Evolutionary conservation across 1,284 basidiomycete genomes (phyloP).

Genomic region (Neolentinus lepideus): DNA sequence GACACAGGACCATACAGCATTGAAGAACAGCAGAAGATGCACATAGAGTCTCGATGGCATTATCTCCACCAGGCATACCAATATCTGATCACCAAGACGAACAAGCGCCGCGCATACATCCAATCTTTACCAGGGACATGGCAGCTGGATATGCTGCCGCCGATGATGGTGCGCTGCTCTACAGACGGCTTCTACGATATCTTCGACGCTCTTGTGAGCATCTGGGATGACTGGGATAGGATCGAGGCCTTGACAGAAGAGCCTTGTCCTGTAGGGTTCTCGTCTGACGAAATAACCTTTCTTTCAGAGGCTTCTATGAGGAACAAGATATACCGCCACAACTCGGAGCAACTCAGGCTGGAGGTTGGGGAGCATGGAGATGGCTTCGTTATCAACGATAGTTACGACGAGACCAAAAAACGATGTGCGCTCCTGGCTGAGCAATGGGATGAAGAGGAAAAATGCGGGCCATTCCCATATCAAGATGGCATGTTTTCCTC

Average conservation of each 20-base stretch:
- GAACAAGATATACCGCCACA: neutral
- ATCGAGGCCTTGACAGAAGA: neutral
- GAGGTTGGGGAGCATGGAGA: neutral
- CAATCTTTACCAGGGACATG: neutral
- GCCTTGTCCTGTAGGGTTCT: neutral
- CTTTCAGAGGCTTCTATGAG: neutral
- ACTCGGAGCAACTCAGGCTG: neutral
- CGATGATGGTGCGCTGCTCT: neutral
- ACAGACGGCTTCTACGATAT: neutral
- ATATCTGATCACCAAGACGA: neutral
- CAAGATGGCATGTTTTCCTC: neutral
- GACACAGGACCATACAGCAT: neutral
- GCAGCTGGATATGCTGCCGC: neutral
- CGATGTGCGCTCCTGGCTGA: neutral
- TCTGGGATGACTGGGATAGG: neutral
- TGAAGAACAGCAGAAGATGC: neutral
- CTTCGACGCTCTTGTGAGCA: neutral
- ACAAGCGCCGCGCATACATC: neutral
- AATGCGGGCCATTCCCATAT: neutral
- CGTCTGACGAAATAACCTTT: neutral
- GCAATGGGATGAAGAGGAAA: neutral
- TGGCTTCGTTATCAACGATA: neutral
- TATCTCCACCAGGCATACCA: neutral
- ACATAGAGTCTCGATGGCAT: no score
- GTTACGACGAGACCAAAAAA: neutral